Conservation (phyloP, 108 stramenopile species). For the Schizochytrium sp. region DNA sequence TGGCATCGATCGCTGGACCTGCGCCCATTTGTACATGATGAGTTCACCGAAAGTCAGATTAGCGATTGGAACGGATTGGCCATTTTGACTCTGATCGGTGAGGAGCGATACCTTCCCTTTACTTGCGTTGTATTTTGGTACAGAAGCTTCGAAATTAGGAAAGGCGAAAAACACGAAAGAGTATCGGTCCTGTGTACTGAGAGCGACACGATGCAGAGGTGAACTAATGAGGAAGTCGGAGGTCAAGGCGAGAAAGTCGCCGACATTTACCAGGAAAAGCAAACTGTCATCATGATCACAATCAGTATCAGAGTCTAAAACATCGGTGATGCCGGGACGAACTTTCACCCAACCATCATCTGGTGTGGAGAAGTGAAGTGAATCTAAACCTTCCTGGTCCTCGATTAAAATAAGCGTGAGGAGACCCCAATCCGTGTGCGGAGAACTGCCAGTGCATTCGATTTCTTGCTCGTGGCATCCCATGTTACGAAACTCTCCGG, state of each 20-base stretch:
- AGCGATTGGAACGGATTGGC: background rate
- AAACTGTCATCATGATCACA: background rate
- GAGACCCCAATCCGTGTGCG: background rate
- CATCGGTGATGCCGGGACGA: background rate
- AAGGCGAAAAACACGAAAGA: slow-evolving; percentile 36
- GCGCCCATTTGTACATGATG: background rate
- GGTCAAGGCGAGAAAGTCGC: slow-evolving; percentile 28
- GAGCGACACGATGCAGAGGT: slow-evolving; percentile 8
- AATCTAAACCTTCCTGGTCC: background rate
- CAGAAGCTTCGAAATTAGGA: slow-evolving; percentile 20
- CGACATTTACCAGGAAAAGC: slow-evolving; percentile 29
- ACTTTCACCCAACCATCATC: background rate
- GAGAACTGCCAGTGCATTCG: background rate
- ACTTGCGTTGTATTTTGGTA: background rate
- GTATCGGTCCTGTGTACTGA: background rate
- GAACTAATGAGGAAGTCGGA: background rate
- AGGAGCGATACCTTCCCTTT: background rate
- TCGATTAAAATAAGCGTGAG: slow-evolving; percentile 17
- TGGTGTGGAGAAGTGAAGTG: background rate
- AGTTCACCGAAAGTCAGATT: slow-evolving; percentile 1
- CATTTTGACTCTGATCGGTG: background rate
- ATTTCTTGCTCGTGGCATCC: background rate
- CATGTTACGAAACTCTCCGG: background rate
- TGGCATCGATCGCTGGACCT: background rate
- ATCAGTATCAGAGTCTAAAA: background rate